A percentile compares a stretch with the other conserved stretches of the same genome.
Evolutionary conservation across 306 rosid species (phyloP).

Genomic region (Pachyrhizus erosus): DNA sequence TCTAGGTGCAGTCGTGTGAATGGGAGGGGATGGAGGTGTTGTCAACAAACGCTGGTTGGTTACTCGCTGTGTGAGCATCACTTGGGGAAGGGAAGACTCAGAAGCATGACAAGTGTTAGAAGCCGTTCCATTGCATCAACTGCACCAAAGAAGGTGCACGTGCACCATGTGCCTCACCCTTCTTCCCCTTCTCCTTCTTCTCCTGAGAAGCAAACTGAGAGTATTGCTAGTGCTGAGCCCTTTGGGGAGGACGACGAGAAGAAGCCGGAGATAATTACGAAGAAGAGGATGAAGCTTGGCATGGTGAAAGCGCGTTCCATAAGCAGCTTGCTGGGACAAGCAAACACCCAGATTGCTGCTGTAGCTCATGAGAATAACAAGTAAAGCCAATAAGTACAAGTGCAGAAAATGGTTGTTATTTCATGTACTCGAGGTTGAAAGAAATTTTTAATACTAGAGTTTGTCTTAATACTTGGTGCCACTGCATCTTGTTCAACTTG

Average conservation of each 20-base stretch:
- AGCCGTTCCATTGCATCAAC: constrained; percentile 47
- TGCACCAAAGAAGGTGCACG: constrained; percentile 34
- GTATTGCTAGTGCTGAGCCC: constrained; percentile 12
- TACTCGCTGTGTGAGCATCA: constrained; percentile 98
- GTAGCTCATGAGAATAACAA: constrained; percentile 27
- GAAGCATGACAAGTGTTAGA: constrained; percentile 87
- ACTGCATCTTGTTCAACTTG: constrained; percentile 31
- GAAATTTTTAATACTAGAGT: constrained; percentile 4
- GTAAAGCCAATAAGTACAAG: constrained; percentile 30
- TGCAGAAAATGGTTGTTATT: constrained; percentile 35
- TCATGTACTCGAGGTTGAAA: constrained; percentile 27
- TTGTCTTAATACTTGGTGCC: constrained; percentile 39
- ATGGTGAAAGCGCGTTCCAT: constrained; percentile 87
- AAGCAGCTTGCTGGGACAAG: constrained; percentile 88
- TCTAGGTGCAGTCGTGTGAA: constrained; percentile 99
- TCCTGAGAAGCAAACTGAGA: constrained; percentile 21
- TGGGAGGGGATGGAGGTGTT: constrained; percentile 98
- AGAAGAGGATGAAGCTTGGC: constrained; percentile 70
- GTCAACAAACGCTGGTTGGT: constrained; percentile 93
- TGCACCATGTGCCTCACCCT: background rate
- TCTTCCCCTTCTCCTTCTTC: constrained; percentile 27
- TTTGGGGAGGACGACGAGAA: background rate
- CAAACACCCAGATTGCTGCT: constrained; percentile 28
- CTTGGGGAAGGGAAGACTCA: constrained; percentile 86
- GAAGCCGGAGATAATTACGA: constrained; percentile 31